These are phyloP conservation scores for Hanseniaspora sp. DNA, from an alignment of 1,139 yeast genomes.

Conservation along the genomic window DNA sequence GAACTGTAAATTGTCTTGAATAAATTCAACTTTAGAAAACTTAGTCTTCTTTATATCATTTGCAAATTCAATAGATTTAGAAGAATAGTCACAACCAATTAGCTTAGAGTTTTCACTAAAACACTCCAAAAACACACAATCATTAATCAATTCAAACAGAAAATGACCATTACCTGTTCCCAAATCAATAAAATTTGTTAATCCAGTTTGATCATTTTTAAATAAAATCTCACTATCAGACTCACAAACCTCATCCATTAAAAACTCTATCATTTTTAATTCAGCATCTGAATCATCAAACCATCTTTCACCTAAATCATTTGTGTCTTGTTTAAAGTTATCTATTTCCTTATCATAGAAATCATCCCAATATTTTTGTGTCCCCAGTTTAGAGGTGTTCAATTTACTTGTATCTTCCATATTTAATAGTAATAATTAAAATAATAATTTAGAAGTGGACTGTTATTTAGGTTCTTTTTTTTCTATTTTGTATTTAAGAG, in stretches of 20 bases:
- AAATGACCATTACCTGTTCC: conserved; percentile 97
- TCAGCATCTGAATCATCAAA: conserved; percentile 91
- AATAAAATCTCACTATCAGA: conserved; percentile 19
- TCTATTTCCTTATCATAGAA: conserved; percentile 62
- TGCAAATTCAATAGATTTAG: conserved; percentile 67
- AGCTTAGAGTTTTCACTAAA: conserved; percentile 38
- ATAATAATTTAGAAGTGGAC: too few relatives aligned
- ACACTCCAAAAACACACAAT: conserved; percentile 23
- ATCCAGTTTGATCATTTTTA: conserved; percentile 17
- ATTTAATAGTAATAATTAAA: conserved; percentile 19
- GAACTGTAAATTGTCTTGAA: conserved; percentile 31
- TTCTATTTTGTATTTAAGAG: too few relatives aligned
- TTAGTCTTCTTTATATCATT: conserved; percentile 41
- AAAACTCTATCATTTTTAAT: conserved; percentile 58
- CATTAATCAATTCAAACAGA: conserved; percentile 55
- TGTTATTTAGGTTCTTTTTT: too few relatives aligned
- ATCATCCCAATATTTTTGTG: conserved; percentile 79
- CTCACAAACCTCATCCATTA: conserved; percentile 36
- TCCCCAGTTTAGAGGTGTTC: conserved; percentile 66
- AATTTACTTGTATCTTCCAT: conserved; percentile 45
- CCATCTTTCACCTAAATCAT: conserved; percentile 94
- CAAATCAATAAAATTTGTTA: conserved; percentile 51
- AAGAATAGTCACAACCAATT: conserved; percentile 79
- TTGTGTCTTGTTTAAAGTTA: conserved; percentile 59
- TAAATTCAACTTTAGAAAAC: conserved; percentile 23